Base-by-base conservation (phyloP, 1,284 basidiomycete species). In the Leccinum brunneo-olivaceum region DNA sequence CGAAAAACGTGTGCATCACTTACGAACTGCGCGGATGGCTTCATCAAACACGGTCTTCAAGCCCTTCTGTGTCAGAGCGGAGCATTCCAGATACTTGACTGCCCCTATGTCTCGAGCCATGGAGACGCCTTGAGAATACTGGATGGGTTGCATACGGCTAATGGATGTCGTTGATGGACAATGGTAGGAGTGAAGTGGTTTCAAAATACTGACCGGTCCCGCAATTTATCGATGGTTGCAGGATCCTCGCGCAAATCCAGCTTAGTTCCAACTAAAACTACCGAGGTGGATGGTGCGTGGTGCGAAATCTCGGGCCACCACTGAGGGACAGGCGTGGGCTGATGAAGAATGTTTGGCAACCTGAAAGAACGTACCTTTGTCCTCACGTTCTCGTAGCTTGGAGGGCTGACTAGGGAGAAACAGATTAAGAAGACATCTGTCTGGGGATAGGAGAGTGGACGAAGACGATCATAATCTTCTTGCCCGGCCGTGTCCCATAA, bases 401-500 rank as follows among this genome's bases (percentile, higher is more conserved):
- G 91, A 24, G 96, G 96, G 57, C 89, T 93, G 61, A 97, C 94
- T 51, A 98, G 79, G 36, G 92, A 96, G 76, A 98, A 99, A 67
- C 96, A 98, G 66, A 98, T 93, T 63, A 99, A 76, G 74, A 99
- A 98, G 29, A 99, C 93, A 65, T 99, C 96, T 41, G 96, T 98
- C 69, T 98, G 96, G 7, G 96, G 96, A 71, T 99, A 99, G 50
- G 91, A 95, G 52, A 98, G 78, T 42, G 96, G 96, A 56, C 96
- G 87, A 58, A 99, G 85, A 45, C 96, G 89, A 69, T 98, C 96
- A 66, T 94, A 95, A 73, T 97, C 93, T 67, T 98, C 94, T 71
- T 97, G 94, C 57, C 94, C 94, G 39, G 94, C 94, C n/a, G 94
- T 98, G 78, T 97, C 93, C 94, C 93, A 98, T 46, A 98, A 73